Base-by-base conservation (phyloP, 176 grass and related monocot species). In the Alopecurus myosuroides region DNA sequence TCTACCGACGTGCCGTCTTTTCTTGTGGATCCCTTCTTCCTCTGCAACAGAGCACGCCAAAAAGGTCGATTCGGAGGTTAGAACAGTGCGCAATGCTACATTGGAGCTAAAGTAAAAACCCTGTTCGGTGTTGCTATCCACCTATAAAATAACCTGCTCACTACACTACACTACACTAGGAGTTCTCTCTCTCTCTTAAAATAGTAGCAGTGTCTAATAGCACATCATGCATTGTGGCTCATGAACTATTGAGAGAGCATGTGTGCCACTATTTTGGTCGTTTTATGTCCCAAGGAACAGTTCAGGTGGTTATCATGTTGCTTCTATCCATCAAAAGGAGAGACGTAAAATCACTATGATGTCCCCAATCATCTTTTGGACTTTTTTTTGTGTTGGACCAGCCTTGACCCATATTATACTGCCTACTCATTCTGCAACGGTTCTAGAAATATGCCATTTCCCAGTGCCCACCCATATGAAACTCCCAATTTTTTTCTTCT, bases 1-100 rank as follows among this genome's bases (percentile, higher is more conserved):
- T 96, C 93, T 71, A 92, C 63, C 37, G 80, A 67, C 15, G 67
- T 95, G 60, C 78, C 89, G 20, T 99, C 89, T 83, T 92, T 94
- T 78, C 75, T 86, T 89, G 91, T 70, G 72, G 89, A 85, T 81
- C 79, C 91, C 77, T 87, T 86, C 81, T 82, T 99, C 66, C 79
- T 90, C 97, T 98, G 93, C 55, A 71, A 63, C 76, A 85, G 39
- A 88, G 68, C 57, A 86, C 66, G 87, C 9, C 19, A 82, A 68
- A 71, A 65, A 48, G 72, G 68, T 78, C 26, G 14, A 51, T 29
- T 69, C 77, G 26, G 28, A 65, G 34, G 28, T 80, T 81, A 81
- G 20, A 84, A 55, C 74, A 88, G 55, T 83, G 44, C 26, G 58
- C 37, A 75, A 77, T 71, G 50, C 62, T 77, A 36, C 67, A 71